These are phyloP conservation scores for Actinomortierella wolfii DNA, from an alignment of 371 early-diverging fungal genomes.

Conservation along the genomic window DNA sequence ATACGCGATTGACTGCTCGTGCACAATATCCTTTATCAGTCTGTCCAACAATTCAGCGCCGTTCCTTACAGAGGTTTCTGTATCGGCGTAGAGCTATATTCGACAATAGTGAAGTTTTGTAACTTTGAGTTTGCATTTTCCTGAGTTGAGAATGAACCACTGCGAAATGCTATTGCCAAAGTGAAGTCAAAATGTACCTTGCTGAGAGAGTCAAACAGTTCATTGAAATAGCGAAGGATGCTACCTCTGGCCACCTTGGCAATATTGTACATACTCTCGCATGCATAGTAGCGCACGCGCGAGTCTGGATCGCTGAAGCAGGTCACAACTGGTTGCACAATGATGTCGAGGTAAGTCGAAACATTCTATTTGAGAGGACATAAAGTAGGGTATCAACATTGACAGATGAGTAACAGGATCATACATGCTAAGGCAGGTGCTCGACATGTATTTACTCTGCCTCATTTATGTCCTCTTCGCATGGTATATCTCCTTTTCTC, in stretches of 20 bases:
- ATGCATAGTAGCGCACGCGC: constrained; percentile 91
- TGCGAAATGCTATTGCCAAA: background rate
- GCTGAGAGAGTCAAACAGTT: constrained; percentile 90
- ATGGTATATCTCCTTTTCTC: too few species aligned
- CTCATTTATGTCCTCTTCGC: too few species aligned
- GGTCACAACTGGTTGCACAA: constrained; percentile 89
- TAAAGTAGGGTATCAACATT: background rate
- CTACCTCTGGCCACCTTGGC: constrained; percentile 88
- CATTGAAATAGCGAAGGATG: constrained; percentile 88
- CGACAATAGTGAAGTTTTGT: background rate
- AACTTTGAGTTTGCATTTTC: background rate
- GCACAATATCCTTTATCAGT: constrained; percentile 91
- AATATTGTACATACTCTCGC: constrained; percentile 95
- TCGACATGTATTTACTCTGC: too few species aligned
- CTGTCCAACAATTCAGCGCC: constrained; percentile 90
- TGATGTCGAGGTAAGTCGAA: constrained; percentile 68
- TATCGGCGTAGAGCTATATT: constrained; percentile 76
- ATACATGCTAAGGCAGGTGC: background rate
- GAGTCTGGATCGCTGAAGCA: constrained; percentile 88
- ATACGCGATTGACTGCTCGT: constrained; percentile 80
- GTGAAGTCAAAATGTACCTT: constrained; percentile 59
- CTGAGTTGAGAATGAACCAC: background rate
- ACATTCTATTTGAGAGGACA: constrained; percentile 53
- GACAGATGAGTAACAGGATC: background rate
- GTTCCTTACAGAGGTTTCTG: constrained; percentile 84